phyloP scores from a whole-genome alignment of 331 rosid species.

The Phaseolus coccineus region DNA sequence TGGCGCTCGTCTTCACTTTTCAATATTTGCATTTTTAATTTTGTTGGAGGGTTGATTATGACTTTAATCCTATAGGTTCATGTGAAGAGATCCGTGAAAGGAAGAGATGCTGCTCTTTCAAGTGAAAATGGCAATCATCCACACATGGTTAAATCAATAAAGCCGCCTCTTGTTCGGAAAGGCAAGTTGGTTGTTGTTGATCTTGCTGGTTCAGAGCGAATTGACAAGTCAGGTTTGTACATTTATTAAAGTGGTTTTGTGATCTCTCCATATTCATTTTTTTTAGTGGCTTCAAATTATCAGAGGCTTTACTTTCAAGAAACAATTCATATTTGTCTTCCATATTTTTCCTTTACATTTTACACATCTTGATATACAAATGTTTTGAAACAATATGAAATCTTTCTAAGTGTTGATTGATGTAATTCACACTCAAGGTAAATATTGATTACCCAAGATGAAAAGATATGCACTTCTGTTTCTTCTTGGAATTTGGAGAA shows the following conservation, averaged over 20 bases:
- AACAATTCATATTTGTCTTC: constrained; percentile 31
- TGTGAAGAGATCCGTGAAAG: constrained; percentile 79
- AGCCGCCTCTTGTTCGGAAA: constrained; percentile 82
- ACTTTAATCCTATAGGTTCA: constrained; percentile 67
- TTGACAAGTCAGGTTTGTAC: constrained; percentile 89
- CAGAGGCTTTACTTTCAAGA: constrained; percentile 35
- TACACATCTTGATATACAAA: constrained; percentile 23
- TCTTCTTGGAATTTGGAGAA: constrained; percentile 34
- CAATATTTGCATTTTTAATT: constrained; percentile 29
- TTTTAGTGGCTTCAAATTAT: constrained; percentile 30
- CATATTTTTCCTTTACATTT: constrained; percentile 21
- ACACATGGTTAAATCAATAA: constrained; percentile 69
- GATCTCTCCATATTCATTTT: constrained; percentile 39
- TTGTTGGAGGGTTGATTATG: constrained; percentile 40
- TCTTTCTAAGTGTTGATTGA: constrained; percentile 24
- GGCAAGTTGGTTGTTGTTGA: constrained; percentile 94
- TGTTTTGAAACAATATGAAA: constrained; percentile 11
- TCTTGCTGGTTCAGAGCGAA: constrained; percentile 99
- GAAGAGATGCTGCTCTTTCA: constrained; percentile 72
- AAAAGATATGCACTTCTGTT: constrained; percentile 19
- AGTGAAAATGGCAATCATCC: constrained; percentile 72
- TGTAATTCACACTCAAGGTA: constrained; percentile 18
- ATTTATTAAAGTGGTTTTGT: constrained; percentile 16
- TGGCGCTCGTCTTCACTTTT: constrained; percentile 34
- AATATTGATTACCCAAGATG: constrained; percentile 21